Evolutionary conservation across 352 stramenopile species (phyloP).

Genomic region (Lagenidium giganteum): DNA sequence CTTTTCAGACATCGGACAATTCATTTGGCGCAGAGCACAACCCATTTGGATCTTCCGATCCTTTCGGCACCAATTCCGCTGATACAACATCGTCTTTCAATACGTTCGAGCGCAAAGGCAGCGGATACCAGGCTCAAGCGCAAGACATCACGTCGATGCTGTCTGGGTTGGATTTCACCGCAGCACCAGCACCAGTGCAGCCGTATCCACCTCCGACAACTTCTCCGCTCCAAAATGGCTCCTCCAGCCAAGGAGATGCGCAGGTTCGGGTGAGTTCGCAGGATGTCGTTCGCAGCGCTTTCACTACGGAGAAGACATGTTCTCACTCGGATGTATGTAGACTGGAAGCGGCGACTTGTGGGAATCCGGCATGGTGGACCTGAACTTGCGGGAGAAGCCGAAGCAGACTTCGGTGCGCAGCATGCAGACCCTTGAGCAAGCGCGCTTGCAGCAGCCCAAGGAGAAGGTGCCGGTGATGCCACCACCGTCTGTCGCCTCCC

Average conservation of each 20-base stretch:
- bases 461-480: slow-evolving; percentile 63
- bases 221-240: slow-evolving; percentile 11
- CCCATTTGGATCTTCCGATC: slow-evolving; percentile 20
- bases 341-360: slow-evolving; percentile 52
- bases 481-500: slow-evolving; percentile 17
- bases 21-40: slow-evolving; percentile 8
- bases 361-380: slow-evolving; percentile 67
- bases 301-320: background rate
- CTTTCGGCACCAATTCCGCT: slow-evolving; percentile 10
- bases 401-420: slow-evolving; percentile 35
- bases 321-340: slow-evolving; percentile 22
- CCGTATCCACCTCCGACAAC: slow-evolving; percentile 12
- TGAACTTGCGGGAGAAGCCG: slow-evolving; percentile 53
- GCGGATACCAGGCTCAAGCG: slow-evolving; percentile 4
- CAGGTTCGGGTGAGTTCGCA: slow-evolving; percentile 1
- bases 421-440: slow-evolving; percentile 73
- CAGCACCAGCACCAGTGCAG: slow-evolving; percentile 28
- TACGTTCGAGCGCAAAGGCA: background rate
- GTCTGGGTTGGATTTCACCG: slow-evolving; percentile 66
- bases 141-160: slow-evolving; percentile 78
- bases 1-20: no score
- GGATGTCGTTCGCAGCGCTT: no score
- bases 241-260: background rate
- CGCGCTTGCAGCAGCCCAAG: slow-evolving; percentile 46
- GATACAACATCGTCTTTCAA: background rate